Conservation (phyloP, 2,329 filamentous ascomycete genomes). For the Venturia nashicola region DNA sequence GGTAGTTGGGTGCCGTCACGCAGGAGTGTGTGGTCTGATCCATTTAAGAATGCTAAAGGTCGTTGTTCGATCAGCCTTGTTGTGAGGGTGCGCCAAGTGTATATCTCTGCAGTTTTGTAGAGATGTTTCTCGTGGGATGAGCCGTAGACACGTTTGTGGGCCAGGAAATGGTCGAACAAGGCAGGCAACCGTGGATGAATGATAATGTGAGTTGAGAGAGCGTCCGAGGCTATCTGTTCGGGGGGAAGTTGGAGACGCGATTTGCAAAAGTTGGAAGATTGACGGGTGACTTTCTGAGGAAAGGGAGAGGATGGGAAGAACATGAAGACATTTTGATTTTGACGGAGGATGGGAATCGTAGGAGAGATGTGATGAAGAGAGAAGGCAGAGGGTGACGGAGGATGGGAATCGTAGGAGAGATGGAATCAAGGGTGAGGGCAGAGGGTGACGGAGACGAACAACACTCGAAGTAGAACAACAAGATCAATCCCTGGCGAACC, state of each 20-base stretch:
- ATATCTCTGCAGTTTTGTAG: conserved; percentile 16
- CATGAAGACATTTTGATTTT: too few species aligned
- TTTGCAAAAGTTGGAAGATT: conserved; percentile 1
- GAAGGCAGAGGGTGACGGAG: not conserved
- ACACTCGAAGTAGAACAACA: too few species aligned
- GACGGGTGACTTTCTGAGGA: not conserved
- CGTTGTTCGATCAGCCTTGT: conserved; percentile 19
- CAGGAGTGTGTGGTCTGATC: conserved; percentile 17
- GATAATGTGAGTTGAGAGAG: conserved; percentile 17
- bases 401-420: too few species aligned
- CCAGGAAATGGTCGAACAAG: conserved; percentile 17
- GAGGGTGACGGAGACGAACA: too few species aligned
- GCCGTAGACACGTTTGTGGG: conserved; percentile 18
- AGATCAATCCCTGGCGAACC: too few species aligned
- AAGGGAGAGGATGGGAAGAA: not conserved
- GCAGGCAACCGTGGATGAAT: conserved; percentile 18
- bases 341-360: not conserved
- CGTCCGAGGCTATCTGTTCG: conserved; percentile 13
- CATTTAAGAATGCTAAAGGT: conserved; percentile 18
- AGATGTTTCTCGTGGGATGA: conserved; percentile 17
- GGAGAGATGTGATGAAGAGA: not conserved
- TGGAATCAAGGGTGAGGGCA: too few species aligned
- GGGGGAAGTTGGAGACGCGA: conserved; percentile 13
- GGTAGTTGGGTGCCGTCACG: conserved; percentile 14
- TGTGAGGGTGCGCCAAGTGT: conserved; percentile 9